Conservation (phyloP, 2,329 filamentous ascomycete species). For the Botrytis galanthina region DNA sequence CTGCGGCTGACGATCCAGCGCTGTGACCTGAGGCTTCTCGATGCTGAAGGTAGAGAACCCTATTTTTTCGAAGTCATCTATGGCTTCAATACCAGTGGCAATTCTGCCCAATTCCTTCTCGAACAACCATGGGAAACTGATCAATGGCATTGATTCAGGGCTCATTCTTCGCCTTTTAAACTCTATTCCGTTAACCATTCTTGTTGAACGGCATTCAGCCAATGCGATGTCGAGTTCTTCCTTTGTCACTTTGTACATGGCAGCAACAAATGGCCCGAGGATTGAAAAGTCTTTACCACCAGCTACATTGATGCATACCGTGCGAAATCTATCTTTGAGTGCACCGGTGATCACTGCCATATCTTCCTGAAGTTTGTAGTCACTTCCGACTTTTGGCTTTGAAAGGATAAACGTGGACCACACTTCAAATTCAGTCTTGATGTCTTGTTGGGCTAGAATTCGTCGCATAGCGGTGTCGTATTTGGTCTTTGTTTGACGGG, state of each 20-base stretch:
- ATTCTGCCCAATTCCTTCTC: constrained; percentile 67
- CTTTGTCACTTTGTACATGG: constrained; percentile 83
- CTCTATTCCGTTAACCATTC: constrained; percentile 41
- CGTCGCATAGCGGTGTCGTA: constrained; percentile 78
- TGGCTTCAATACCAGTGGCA: constrained; percentile 46
- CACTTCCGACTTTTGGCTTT: constrained; percentile 67
- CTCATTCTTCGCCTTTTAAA: constrained; percentile 42
- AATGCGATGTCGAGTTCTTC: constrained; percentile 64
- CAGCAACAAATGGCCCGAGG: constrained; percentile 72
- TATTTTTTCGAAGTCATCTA: constrained; percentile 30
- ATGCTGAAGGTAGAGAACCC: constrained; percentile 26
- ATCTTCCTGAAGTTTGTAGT: constrained; percentile 86
- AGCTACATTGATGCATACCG: constrained; percentile 62
- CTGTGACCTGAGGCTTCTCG: constrained; percentile 12
- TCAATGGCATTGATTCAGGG: constrained; percentile 67
- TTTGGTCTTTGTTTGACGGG: constrained; percentile 64
- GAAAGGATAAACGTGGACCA: constrained; percentile 82
- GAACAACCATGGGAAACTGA: constrained; percentile 95
- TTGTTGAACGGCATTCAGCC: constrained; percentile 45
- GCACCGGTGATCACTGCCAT: constrained; percentile 65
- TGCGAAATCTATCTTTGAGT: constrained; percentile 68
- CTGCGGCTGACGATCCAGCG: constrained; percentile 17
- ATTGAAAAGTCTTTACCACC: constrained; percentile 57
- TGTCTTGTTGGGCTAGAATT: constrained; percentile 80
- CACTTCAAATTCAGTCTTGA: constrained; percentile 86